A percentile compares a stretch with the other conserved stretches of the same genome.
Conservation (phyloP, 176 grass and related monocot species). For the Calamus simplicifolius region DNA sequence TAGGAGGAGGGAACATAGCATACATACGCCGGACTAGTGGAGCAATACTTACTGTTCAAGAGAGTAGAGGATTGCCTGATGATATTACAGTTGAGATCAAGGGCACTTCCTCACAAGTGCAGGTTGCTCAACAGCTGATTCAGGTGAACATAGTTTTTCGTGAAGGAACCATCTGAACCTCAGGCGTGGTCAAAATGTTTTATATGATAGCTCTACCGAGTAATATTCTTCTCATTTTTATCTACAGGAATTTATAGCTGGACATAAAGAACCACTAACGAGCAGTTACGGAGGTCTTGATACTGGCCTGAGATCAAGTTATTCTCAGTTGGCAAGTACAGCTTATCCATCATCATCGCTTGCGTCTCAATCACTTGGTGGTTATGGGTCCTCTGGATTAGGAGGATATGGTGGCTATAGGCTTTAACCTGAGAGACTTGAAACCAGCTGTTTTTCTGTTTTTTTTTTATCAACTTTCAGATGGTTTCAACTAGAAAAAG, state of each 20-base stretch:
- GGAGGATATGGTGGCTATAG: conserved; percentile 73
- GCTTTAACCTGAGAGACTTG: conserved; percentile 22
- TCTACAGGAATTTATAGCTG: conserved; percentile 64
- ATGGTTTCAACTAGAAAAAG: no score
- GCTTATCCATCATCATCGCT: conserved; percentile 51
- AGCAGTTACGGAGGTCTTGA: conserved; percentile 66
- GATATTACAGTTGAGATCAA: conserved; percentile 99
- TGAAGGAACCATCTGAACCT: not conserved
- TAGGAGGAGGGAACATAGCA: conserved; percentile 81
- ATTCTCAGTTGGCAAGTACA: conserved; percentile 54
- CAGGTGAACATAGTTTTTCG: conserved; percentile 28
- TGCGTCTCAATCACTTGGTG: conserved; percentile 52
- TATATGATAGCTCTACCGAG: not conserved
- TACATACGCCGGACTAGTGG: conserved; percentile 89
- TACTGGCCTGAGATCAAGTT: conserved; percentile 60
- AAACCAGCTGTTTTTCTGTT: not conserved
- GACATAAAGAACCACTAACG: conserved; percentile 66
- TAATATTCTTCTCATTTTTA: not conserved
- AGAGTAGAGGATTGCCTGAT: conserved; percentile 67
- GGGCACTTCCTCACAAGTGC: conserved; percentile 84
- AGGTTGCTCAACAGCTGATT: conserved; percentile 78
- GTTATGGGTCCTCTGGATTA: conserved; percentile 60
- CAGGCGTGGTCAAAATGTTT: not conserved
- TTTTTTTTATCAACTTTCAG: no score
- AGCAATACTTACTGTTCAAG: conserved; percentile 78